phyloP scores from a whole-genome alignment of 805 yeast genomes.

The Metschnikowia aberdeeniae region DNA sequence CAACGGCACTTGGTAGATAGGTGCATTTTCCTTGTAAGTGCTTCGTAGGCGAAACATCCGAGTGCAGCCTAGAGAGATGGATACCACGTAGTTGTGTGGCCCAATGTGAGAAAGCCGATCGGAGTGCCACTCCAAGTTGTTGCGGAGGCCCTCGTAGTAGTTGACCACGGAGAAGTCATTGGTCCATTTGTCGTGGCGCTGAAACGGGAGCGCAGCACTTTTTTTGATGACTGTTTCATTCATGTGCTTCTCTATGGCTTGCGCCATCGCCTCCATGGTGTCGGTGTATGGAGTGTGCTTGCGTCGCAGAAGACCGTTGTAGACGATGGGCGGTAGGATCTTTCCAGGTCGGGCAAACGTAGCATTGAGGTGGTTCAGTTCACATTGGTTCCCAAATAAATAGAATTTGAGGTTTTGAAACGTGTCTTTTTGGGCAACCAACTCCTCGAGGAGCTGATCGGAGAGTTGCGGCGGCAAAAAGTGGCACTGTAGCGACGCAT shows the following conservation, averaged over 20 bases:
- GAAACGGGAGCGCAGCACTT: slow-evolving; percentile 34
- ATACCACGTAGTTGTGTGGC: slow-evolving; percentile 64
- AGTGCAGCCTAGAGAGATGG: slow-evolving; percentile 65
- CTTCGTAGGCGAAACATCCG: slow-evolving; percentile 61
- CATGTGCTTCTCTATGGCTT: slow-evolving; percentile 36
- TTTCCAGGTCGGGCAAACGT: slow-evolving; percentile 17
- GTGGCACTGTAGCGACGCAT: slow-evolving; percentile 45
- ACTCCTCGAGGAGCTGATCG: slow-evolving; percentile 37
- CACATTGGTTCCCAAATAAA: slow-evolving; percentile 59
- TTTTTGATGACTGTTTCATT: slow-evolving; percentile 31
- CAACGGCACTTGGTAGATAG: slow-evolving; percentile 50
- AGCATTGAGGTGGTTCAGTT: slow-evolving; percentile 50
- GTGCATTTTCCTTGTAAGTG: slow-evolving; percentile 27
- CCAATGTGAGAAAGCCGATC: slow-evolving; percentile 72
- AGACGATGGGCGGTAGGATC: slow-evolving; percentile 22
- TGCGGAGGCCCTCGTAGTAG: slow-evolving; percentile 45
- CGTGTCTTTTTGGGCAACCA: slow-evolving; percentile 37
- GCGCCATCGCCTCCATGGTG: slow-evolving; percentile 36
- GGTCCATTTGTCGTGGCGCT: slow-evolving; percentile 42
- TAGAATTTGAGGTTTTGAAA: slow-evolving; percentile 49
- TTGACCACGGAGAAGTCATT: slow-evolving; percentile 56
- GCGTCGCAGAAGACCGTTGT: slow-evolving; percentile 39
- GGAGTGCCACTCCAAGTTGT: slow-evolving; percentile 69
- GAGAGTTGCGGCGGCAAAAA: slow-evolving; percentile 53
- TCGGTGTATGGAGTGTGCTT: slow-evolving; percentile 32